These are phyloP conservation scores for Ophiostoma quercus DNA, from an alignment of 2,329 filamentous ascomycete genomes.

Conservation along the genomic window DNA sequence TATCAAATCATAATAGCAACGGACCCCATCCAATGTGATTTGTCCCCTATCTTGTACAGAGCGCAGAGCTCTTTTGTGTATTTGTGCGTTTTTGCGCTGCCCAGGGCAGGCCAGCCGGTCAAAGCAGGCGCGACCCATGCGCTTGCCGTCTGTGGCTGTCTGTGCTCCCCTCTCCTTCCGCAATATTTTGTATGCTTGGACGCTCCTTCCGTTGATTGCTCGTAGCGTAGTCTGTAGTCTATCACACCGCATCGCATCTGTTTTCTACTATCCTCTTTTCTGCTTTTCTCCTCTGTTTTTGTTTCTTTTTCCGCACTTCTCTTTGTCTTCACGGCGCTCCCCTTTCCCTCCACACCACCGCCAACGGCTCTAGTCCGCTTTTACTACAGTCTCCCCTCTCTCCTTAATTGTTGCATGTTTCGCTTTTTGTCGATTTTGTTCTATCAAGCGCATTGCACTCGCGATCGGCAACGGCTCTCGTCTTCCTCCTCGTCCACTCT, in stretches of 20 bases:
- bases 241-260: slow-evolving; percentile 10
- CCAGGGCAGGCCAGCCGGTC: neutral
- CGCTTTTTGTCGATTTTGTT: neutral
- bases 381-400: slow-evolving; percentile 2
- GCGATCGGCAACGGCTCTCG: neutral
- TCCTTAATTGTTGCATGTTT: slow-evolving; percentile 17
- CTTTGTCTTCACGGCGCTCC: neutral
- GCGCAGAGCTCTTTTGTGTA: neutral
- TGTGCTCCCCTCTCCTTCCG: neutral
- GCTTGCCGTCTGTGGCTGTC: neutral
- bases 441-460: neutral
- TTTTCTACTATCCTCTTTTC: neutral
- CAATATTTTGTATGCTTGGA: neutral
- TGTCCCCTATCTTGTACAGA: neutral
- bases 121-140: neutral
- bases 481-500: neutral
- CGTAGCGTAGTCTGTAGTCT: neutral
- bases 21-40: neutral
- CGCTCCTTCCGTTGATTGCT: neutral
- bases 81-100: neutral
- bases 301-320: slow-evolving; percentile 9
- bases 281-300: neutral
- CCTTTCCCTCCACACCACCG: neutral
- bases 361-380: neutral
- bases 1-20: slow-evolving; percentile 14